phyloP scores from a whole-genome alignment of 2,329 filamentous ascomycete genomes.

The Sporothrix sp. region DNA sequence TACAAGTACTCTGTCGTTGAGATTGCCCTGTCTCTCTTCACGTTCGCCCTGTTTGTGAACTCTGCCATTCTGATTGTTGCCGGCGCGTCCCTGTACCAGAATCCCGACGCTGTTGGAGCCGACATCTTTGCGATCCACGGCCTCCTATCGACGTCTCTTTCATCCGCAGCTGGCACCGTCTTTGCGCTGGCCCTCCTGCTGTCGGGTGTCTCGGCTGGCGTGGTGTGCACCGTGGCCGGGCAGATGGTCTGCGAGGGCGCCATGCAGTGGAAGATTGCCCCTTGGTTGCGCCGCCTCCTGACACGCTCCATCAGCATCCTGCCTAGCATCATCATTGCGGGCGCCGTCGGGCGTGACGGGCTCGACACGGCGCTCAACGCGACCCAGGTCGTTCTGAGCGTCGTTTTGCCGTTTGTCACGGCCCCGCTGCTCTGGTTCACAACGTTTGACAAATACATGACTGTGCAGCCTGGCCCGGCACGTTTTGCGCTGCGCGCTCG shows the following conservation, averaged over 20 bases:
- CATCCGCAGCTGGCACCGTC: conserved; percentile 68
- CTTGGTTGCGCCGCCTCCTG: conserved; percentile 69
- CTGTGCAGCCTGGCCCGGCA: conserved; percentile 42
- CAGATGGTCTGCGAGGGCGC: conserved; percentile 86
- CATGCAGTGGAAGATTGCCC: conserved; percentile 60
- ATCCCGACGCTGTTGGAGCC: conserved; percentile 51
- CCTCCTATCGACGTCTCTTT: conserved; percentile 58
- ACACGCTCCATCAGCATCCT: conserved; percentile 74
- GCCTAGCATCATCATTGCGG: conserved; percentile 75
- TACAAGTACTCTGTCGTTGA: conserved; percentile 66
- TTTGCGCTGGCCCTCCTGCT: conserved; percentile 75
- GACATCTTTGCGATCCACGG: conserved; percentile 78
- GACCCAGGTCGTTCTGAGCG: conserved; percentile 66
- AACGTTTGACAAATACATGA: conserved; percentile 71
- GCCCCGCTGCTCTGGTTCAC: conserved; percentile 82
- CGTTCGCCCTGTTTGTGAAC: conserved; percentile 78
- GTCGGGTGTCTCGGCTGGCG: conserved; percentile 70
- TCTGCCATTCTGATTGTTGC: conserved; percentile 73
- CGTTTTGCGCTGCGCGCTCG: conserved; percentile 22
- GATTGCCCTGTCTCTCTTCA: conserved; percentile 62
- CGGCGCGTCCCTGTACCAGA: conserved; percentile 62
- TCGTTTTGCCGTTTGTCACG: conserved; percentile 73
- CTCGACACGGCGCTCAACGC: conserved; percentile 64
- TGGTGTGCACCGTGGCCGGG: conserved; percentile 81
- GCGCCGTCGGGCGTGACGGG: conserved; percentile 61